Base-by-base conservation (phyloP, 2,329 filamentous ascomycete genomes). In the Scorias spongiosa region DNA sequence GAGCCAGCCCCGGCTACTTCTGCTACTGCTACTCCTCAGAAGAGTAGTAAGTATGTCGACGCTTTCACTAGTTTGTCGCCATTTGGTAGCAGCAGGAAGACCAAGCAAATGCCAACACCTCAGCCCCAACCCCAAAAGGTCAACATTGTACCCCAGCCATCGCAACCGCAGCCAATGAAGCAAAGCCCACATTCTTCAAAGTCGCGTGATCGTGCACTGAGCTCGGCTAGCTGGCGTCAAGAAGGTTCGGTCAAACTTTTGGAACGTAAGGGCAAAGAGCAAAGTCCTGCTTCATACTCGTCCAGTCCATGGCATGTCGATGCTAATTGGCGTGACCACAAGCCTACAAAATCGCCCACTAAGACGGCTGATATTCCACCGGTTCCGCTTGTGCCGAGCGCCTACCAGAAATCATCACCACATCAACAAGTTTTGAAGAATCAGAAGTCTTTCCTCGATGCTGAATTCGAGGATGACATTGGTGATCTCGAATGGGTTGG, bases 401-500 rank as follows among this genome's bases (percentile, higher is more conserved):
- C 39, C 5, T 17, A 30, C 43, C 48, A 29, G 26, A 42, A 10
- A 51, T 52, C 39, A 46, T 41, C 39, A 46, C 45, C 17, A 43
- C 46, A 39, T 12, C 47, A 48, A 41, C 47, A 47, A 36, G 28
- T 41, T 44, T 29, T 45, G 39, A 55, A 52, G 57, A 51, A 48
- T 47, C 53, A 54, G 49, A 54, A 51, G 48, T 57, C 54, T 54
- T 63, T 75, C 57, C 52, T 56, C 48, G 50, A 55, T 40, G 46
- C 53, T 32, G 51, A 56, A 39, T 46, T 53, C 29, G 49, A 52
- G 37, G 78, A 81, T 58, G 78, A 81, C 58, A 75, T 84, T 63
- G 80, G 80, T 59, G 83, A 89, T 59, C 68, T 88, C 70, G 87
- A 93, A 77, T 93, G 89, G 81, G 85, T 94, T 78, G 87, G 87